phyloP scores from a whole-genome alignment of 1,284 basidiomycete species.

The Bjerkandera adusta region DNA sequence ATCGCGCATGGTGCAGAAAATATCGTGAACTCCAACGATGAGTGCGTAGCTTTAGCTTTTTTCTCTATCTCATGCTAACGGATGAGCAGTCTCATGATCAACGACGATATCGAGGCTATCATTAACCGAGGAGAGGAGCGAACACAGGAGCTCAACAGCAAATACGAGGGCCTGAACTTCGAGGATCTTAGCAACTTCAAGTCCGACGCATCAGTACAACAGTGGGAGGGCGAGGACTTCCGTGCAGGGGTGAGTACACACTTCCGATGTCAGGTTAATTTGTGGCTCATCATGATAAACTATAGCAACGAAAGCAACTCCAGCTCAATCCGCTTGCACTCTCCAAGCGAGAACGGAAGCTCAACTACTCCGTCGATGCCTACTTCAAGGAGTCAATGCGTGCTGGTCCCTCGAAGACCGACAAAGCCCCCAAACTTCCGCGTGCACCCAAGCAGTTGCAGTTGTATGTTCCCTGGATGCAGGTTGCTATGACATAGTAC shows the following conservation, averaged over 20 bases:
- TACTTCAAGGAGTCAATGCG: slow-evolving; percentile 95
- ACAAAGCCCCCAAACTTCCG: slow-evolving; percentile 83
- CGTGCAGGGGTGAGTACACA: slow-evolving; percentile 55
- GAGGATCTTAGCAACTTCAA: slow-evolving; percentile 99
- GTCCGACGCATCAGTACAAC: slow-evolving; percentile 83
- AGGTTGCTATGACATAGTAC: neutral
- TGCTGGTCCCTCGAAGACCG: slow-evolving; percentile 73
- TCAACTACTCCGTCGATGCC: slow-evolving; percentile 92
- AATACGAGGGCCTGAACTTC: slow-evolving; percentile 91
- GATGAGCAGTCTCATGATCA: slow-evolving; percentile 64
- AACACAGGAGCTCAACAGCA: slow-evolving; percentile 86
- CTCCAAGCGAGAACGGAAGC: slow-evolving; percentile 94
- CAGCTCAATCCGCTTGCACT: slow-evolving; percentile 86
- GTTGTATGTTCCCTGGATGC: slow-evolving; percentile 41
- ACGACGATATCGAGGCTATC: slow-evolving; percentile 95
- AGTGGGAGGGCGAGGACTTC: slow-evolving; percentile 98
- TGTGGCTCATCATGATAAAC: slow-evolving; percentile 12
- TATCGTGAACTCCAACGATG: slow-evolving; percentile 81
- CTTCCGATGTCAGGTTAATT: neutral
- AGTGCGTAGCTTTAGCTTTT: slow-evolving; percentile 41
- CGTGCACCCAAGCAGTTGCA: slow-evolving; percentile 89
- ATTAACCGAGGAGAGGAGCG: slow-evolving; percentile 91
- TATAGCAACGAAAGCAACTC: slow-evolving; percentile 61
- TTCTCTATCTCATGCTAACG: neutral
- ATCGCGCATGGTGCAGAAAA: slow-evolving; percentile 98